Evolutionary conservation across 495 filamentous ascomycete species (phyloP), one percentile per base, ranked within the genome.

Genomic region (Penicillium ucsense): DNA sequence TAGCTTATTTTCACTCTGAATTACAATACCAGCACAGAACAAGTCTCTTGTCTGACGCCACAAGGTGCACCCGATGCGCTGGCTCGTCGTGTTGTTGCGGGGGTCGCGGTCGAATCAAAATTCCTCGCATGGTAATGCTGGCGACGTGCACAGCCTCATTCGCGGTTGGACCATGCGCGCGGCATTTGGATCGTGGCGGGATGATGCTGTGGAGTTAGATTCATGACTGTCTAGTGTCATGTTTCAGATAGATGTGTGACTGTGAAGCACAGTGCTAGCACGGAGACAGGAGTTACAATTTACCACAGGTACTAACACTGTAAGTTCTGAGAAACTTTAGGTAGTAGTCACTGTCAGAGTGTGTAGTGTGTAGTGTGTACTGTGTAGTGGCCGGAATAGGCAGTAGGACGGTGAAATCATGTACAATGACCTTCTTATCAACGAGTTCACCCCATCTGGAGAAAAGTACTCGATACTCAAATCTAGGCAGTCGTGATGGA

Each of bases 81-180:
- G 50, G 51, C 48, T 55, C 52, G 36, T 37, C 31, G 11, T 51
- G 45, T 48, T 53, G 53, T 28, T 54, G 53, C 50, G 56, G 56
- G 20, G 56, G 56, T 48, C 47, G 8, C 38, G 47, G 45, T 57
- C 56, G 48, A 60, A 60, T 60, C 54, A 59, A 8, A 35, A 32
- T 29, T 9, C 8, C 8, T 11, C 8, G 1, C 9, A 7, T 38
- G 27, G 45, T 11, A 35, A 36, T 49, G 47, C 35, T 41, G 47
- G 34, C 11, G 45, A 46, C 28, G 12, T 54, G 56, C 56, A 60
- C 56, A 60, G 56, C 56, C 56, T 60, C 56, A 52, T 34, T 45
- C 43, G 33, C 42, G 30, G 20, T 20, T n/a, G 42, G 42, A 7
- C 42, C 42, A 27, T 41, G 39, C 41, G 45, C 38, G 35, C 11